Evolutionary conservation across 75 land plant genomes (phyloP).

Genomic region (Picea glauca): DNA sequence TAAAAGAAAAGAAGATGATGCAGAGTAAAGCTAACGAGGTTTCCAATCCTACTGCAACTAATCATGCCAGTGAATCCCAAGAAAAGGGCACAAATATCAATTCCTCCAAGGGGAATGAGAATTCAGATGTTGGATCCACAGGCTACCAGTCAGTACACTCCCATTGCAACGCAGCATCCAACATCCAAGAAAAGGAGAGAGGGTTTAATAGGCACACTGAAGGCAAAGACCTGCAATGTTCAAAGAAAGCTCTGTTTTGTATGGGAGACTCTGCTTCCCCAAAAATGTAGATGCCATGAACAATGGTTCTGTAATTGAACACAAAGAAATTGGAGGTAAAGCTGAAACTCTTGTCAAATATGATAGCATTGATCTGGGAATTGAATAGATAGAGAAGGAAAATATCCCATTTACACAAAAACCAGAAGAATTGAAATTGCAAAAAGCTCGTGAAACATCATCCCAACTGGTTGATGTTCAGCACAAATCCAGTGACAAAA

Average conservation of each 20-base stretch:
- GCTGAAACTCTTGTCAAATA: not conserved
- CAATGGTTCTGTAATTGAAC: not conserved
- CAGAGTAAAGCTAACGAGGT: not conserved
- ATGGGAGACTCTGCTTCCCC: not conserved
- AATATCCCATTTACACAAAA: not conserved
- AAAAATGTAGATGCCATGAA: not conserved
- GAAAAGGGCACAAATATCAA: not conserved
- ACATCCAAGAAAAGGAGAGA: not conserved
- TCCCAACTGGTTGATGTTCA: not conserved
- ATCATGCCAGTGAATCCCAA: not conserved
- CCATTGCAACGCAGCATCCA: not conserved
- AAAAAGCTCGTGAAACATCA: not conserved
- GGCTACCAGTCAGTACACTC: not conserved
- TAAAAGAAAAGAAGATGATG: not conserved
- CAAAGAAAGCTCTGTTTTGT: not conserved
- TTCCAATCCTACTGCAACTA: not conserved
- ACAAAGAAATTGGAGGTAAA: not conserved
- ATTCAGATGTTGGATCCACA: not conserved
- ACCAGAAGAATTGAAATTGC: slow-evolving; percentile 4
- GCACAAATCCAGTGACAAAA: not conserved
- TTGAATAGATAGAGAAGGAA: no score
- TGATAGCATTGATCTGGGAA: not conserved
- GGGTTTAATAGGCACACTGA: not conserved
- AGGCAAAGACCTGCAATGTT: not conserved
- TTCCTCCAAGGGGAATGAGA: not conserved